Evolutionary conservation across 2,329 filamentous ascomycete genomes (phyloP).

Genomic region (Xylaria sp.): DNA sequence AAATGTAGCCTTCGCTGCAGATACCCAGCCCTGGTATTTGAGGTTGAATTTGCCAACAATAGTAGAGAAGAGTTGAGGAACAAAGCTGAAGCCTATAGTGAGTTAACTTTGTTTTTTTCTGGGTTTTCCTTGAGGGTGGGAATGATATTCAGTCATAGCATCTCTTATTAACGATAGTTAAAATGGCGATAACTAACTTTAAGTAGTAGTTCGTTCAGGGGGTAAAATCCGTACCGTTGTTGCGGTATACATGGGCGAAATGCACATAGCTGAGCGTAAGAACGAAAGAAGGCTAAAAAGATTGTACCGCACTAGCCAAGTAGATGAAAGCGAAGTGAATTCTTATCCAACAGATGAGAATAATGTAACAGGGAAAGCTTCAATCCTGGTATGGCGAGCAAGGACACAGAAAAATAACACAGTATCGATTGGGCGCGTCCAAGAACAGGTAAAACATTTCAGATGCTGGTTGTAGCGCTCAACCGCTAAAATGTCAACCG

Average conservation of each 20-base stretch:
- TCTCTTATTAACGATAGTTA: background rate
- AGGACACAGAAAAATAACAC: background rate
- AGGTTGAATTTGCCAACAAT: background rate
- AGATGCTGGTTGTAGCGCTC: background rate
- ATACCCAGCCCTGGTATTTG: background rate
- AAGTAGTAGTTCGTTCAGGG: background rate
- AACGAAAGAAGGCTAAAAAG: background rate
- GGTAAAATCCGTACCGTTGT: constrained; percentile 6
- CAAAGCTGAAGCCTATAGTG: background rate
- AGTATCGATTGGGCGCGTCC: background rate
- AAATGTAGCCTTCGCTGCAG: background rate
- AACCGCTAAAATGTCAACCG: background rate
- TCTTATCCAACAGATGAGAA: background rate
- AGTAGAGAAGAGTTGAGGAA: background rate
- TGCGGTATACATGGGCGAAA: background rate
- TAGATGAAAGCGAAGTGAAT: background rate
- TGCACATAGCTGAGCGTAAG: background rate
- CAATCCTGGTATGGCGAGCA: constrained; percentile 7
- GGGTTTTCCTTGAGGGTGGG: no score
- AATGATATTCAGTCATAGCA: background rate
- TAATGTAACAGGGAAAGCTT: constrained; percentile 7
- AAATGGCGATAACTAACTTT: background rate
- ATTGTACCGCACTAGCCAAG: background rate
- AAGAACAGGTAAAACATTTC: background rate
- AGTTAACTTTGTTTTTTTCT: background rate